Evolutionary conservation across 1,139 yeast species (phyloP).

Genomic region (Starmera stellimalicola): DNA sequence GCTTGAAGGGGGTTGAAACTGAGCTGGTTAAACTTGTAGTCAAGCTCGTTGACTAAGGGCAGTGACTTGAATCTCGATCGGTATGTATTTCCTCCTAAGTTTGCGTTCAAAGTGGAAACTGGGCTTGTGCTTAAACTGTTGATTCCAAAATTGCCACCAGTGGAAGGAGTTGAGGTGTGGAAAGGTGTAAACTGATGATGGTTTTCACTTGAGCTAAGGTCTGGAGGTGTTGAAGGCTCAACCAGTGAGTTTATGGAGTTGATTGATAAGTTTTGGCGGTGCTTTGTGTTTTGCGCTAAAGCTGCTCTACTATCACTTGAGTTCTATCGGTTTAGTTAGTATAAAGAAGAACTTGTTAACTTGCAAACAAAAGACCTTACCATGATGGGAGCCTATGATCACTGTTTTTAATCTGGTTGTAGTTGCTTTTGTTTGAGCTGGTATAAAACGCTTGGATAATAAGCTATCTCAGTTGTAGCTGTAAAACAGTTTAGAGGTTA

Average conservation of each 20-base stretch:
- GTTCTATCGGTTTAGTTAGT: neutral
- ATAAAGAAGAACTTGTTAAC: no score
- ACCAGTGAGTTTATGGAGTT: conserved; percentile 17
- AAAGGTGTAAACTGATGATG: neutral
- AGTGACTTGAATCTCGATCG: conserved; percentile 19
- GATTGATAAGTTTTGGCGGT: conserved; percentile 17
- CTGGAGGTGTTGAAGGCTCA: conserved; percentile 21
- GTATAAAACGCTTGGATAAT: no score
- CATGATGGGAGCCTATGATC: no score
- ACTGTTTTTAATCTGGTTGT: no score
- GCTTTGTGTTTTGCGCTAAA: conserved; percentile 2
- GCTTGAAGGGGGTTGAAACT: conserved; percentile 12
- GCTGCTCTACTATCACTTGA: conserved; percentile 6
- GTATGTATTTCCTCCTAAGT: conserved; percentile 18
- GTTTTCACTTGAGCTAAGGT: conserved; percentile 5
- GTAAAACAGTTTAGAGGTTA: no score
- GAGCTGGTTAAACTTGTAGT: conserved; percentile 17
- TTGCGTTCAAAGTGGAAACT: conserved; percentile 13
- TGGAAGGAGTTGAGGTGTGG: neutral
- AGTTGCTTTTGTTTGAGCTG: no score
- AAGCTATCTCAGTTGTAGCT: no score
- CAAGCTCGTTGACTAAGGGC: conserved; percentile 17
- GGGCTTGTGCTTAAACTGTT: conserved; percentile 8
- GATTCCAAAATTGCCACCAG: conserved; percentile 1
- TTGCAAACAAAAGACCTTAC: no score